Conservation (phyloP, 148 eudicot species). For the Cornus florida region DNA sequence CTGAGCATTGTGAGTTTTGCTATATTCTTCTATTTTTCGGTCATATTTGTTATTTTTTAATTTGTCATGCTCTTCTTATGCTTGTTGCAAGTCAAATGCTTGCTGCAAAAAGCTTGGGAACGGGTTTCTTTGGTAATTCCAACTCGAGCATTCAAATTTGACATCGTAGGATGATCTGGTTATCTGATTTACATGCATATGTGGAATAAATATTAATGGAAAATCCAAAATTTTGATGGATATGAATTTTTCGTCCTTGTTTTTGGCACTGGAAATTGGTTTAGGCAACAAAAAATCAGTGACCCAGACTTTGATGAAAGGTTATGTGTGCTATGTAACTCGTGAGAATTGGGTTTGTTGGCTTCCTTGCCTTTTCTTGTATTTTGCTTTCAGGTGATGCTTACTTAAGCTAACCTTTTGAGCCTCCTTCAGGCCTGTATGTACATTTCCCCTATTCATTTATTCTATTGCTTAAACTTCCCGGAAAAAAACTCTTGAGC, state of each 20-base stretch:
- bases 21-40: neutral
- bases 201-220: neutral
- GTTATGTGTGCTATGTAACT: too few relatives aligned
- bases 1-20: conserved; percentile 60
- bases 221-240: neutral
- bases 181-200: neutral
- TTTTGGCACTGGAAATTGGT: neutral
- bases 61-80: neutral
- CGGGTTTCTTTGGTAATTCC: neutral
- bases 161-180: conserved; percentile 2
- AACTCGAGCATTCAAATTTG: neutral
- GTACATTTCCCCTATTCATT: too few relatives aligned
- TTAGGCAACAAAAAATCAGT: neutral
- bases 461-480: too few relatives aligned
- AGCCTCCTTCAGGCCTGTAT: too few relatives aligned
- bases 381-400: too few relatives aligned
- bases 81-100: neutral
- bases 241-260: neutral
- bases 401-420: too few relatives aligned
- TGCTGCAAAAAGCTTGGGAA: neutral
- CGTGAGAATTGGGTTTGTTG: too few relatives aligned
- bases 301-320: too few relatives aligned
- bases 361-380: too few relatives aligned
- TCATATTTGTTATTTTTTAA: neutral
- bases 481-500: too few relatives aligned